Base-by-base conservation (phyloP, 2,329 filamentous ascomycete genomes). In the Herpotrichia juniperi region DNA sequence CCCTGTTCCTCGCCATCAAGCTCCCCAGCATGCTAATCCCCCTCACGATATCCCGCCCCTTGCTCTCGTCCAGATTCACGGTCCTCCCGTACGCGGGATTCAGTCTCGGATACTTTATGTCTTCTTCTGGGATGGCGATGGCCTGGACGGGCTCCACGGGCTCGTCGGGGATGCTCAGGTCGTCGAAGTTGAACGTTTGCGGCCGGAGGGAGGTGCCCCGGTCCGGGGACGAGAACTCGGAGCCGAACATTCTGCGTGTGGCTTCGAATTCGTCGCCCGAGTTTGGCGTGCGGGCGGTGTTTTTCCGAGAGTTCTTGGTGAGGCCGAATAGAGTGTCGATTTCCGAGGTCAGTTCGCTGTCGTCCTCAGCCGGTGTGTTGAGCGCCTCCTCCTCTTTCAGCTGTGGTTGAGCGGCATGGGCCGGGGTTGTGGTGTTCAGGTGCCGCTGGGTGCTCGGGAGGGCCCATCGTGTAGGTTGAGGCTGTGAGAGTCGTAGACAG, bases 1-100 rank as follows among this genome's bases (percentile, higher is more conserved):
- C 76, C 37, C 74, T 78, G 67, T 93, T 92, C 63, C 75, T 72
- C 34, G 66, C 61, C 59, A 80, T 75, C 46, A 75, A 57, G 24
- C 55, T 62, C 11, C 66, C 66, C 57, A 86, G 57, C 56, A 67
- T 71, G 35, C 71, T 65, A 58, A 83, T 76, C 0, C 79, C 80
- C 28, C 74, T 58, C 4, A 75, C 79, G n/a, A 81, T 62, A 68
- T 82, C 80, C n/a, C 77, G 66, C 0, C 75, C 69, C 3, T 62
- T 56, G 4, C 16, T 50, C 1, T 42, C 25, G 46, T 70, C 63
- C 40, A 81, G 64, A 4, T 71, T 62, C 11, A 80, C 63, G 1
- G 68, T 73, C 26, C 77, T 68, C 4, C 78, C 78, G 11, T 74
- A 69, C 5, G 62, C 67, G 2, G 77, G 68, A 32, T 74, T 70